Evolutionary conservation across 805 yeast species (phyloP).

Genomic region (Saccharomycopsis sp.): DNA sequence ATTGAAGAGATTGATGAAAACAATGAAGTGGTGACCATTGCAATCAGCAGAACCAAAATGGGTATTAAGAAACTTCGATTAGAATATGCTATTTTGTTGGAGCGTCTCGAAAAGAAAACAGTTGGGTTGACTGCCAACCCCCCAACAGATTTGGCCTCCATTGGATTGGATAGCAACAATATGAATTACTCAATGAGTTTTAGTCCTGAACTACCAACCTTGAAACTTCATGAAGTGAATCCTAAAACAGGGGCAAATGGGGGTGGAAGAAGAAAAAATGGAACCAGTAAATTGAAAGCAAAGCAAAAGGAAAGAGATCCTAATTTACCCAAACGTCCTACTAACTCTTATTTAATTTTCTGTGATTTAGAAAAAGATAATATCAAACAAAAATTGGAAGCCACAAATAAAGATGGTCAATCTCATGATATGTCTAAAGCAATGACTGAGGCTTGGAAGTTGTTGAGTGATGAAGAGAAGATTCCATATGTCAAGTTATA

Average conservation of each 20-base stretch:
- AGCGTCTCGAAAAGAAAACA: slow-evolving; percentile 50
- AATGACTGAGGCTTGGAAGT: slow-evolving; percentile 81
- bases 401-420: slow-evolving; percentile 35
- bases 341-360: slow-evolving; percentile 79
- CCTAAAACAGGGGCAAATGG: background rate
- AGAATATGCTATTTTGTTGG: slow-evolving; percentile 74
- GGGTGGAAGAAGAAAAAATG: slow-evolving; percentile 17
- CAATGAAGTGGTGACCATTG: slow-evolving; percentile 66
- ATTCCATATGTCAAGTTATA: slow-evolving; percentile 66
- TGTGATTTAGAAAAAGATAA: slow-evolving; percentile 80
- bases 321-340: slow-evolving; percentile 77
- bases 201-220: slow-evolving; percentile 22
- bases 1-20: slow-evolving; percentile 64
- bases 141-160: too few species aligned
- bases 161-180: slow-evolving; percentile 1
- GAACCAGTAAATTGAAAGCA: slow-evolving; percentile 22
- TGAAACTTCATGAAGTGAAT: slow-evolving; percentile 9
- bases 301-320: slow-evolving; percentile 57
- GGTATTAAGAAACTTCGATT: slow-evolving; percentile 70
- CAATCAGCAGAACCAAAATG: slow-evolving; percentile 66
- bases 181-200: slow-evolving; percentile 4
- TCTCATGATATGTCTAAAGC: slow-evolving; percentile 61
- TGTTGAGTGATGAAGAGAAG: slow-evolving; percentile 54
- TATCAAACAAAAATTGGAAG: slow-evolving; percentile 47
- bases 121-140: too few species aligned